Base-by-base conservation (phyloP, 805 yeast species). In the Lachancea mirantina region DNA sequence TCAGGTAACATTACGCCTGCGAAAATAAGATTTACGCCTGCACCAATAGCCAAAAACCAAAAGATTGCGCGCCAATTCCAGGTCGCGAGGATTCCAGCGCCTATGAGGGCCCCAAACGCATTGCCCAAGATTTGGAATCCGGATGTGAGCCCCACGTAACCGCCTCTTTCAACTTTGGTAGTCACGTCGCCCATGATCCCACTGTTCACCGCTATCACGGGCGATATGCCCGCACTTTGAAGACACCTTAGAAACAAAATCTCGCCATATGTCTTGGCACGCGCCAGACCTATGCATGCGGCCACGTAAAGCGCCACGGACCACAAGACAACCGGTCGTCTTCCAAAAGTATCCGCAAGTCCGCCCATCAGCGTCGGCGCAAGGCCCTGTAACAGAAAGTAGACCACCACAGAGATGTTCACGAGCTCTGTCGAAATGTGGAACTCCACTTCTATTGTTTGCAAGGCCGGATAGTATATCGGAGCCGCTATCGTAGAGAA, bases 161-260 rank as follows among this genome's bases (percentile, higher is more conserved):
- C 70, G 10, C 94, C 95, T 45, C 95, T 67, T 36, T 76, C 75
- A 7, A 63, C 67, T 16, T 78, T 62, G 0, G 76, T 68, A 2
- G 85, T 74, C 15, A 78, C 59, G 58, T 85, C 95, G 7, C 87
- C 89, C 34, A 81, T 71, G 0, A 78, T 67, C 1, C 92, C 92
- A 2, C 78, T 67, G 23, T 70, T 67, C 2, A 84, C 68, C 2
- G 94, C 76, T 15, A 84, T 70, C 2, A 84, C 70, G 0, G 94
- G 85, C 0, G 92, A 77, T 4, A 78, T 77, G 9, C 83, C 85
- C 6, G 78, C 67, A 0, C 94, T 87, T 48, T 84, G 88, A n/a
- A 82, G 43, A 53, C 84, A 74, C 40, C 95, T 60, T 20, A 85
- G 58, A 2, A 78, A 70, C 5, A 81, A 56, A n/a, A 85, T 59